Conservation (phyloP, 2,329 filamentous ascomycete species). For the Monilinia polystroma region DNA sequence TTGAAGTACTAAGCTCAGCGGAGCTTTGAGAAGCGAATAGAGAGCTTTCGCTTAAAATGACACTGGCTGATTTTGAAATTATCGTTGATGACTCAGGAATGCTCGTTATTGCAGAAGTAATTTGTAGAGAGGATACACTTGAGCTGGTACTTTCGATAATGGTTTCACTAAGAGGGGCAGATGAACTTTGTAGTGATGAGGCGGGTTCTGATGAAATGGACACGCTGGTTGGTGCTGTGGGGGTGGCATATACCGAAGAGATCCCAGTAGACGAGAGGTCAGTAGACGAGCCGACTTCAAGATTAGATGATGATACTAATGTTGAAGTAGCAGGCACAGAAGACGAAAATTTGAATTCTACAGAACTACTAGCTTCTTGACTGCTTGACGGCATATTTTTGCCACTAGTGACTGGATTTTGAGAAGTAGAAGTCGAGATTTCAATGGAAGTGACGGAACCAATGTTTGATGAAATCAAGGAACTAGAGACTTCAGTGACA, state of each 20-base stretch:
- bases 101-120: constrained; percentile 1
- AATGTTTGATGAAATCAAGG: neutral
- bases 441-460: neutral
- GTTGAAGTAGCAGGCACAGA: neutral
- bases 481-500: neutral
- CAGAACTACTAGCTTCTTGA: constrained; percentile 1
- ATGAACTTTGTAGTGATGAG: neutral
- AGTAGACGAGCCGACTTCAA: neutral
- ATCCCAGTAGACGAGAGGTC: neutral
- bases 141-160: neutral
- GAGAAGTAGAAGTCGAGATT: neutral
- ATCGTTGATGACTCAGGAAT: neutral
- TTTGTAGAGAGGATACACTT: neutral
- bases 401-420: neutral
- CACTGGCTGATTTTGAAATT: neutral
- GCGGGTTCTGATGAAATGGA: neutral
- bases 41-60: neutral
- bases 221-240: no score
- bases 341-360: neutral
- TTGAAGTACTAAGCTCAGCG: neutral
- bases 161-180: neutral
- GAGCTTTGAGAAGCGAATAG: neutral
- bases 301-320: neutral
- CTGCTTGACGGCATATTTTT: neutral
- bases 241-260: neutral